Conservation (phyloP, 768 basidiomycete genomes). For the Pleurotus djamor region DNA sequence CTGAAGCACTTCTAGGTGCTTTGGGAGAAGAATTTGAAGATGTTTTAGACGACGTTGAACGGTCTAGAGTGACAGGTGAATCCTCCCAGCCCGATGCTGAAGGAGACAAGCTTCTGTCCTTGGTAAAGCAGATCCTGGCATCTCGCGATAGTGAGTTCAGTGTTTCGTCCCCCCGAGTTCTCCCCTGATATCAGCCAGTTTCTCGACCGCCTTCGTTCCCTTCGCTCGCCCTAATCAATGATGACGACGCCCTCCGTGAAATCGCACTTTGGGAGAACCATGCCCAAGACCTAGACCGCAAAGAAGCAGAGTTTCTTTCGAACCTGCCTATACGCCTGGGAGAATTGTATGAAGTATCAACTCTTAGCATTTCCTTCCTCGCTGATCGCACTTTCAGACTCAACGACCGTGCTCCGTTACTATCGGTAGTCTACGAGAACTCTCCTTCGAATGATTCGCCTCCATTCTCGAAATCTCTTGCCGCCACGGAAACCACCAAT, state of each 20-base stretch:
- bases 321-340: conserved; percentile 13
- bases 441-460: conserved; percentile 23
- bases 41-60: conserved; percentile 13
- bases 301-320: conserved; percentile 14
- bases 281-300: conserved; percentile 6
- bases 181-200: conserved; percentile 6
- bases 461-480: conserved; percentile 17
- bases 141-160: conserved; percentile 11
- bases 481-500: conserved; percentile 10
- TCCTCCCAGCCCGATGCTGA: neutral
- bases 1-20: conserved; percentile 28
- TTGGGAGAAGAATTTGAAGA: conserved; percentile 31
- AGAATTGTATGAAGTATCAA: conserved; percentile 13
- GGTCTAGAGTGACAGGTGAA: neutral
- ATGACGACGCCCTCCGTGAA: conserved; percentile 19
- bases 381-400: conserved; percentile 8
- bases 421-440: conserved; percentile 17
- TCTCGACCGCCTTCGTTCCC: conserved; percentile 14
- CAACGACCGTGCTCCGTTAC: conserved; percentile 13
- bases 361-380: neutral
- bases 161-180: neutral
- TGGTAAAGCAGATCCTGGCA: conserved; percentile 15
- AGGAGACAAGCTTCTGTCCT: conserved; percentile 13
- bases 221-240: conserved; percentile 19
- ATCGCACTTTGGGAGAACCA: neutral